Conservation (phyloP, 768 basidiomycete species). For the Auriscalpium vulgare region DNA sequence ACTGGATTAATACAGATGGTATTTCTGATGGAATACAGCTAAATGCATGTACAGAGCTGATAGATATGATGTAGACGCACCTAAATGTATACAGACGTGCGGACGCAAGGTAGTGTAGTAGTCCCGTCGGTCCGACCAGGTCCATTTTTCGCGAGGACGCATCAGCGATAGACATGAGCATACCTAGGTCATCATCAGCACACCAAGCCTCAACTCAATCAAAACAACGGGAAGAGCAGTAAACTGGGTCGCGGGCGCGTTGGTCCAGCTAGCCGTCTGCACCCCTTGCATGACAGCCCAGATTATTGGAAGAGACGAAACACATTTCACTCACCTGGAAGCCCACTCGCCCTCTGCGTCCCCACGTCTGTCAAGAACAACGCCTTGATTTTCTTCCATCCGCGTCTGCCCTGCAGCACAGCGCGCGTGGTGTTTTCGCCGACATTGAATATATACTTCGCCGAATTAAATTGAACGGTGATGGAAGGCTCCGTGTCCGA, state of each 20-base stretch:
- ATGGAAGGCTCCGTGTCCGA: conserved; percentile 81
- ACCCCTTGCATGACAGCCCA: too few relatives aligned
- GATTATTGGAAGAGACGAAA: too few relatives aligned
- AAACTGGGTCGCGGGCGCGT: too few relatives aligned
- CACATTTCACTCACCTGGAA: conserved; percentile 49
- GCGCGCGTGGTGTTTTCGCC: conserved; percentile 76
- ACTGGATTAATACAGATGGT: conserved; percentile 38
- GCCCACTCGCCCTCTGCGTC: conserved; percentile 57
- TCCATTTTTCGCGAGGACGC: conserved; percentile 46
- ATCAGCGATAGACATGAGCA: conserved; percentile 79
- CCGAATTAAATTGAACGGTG: conserved; percentile 64
- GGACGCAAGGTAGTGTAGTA: conserved; percentile 62
- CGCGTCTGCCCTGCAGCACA: conserved; percentile 57
- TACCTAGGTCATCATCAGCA: conserved; percentile 33
- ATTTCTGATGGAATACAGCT: conserved; percentile 30
- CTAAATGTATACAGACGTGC: conserved; percentile 62
- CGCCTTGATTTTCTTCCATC: conserved; percentile 58
- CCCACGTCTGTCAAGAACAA: conserved; percentile 67
- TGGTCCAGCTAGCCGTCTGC: too few relatives aligned
- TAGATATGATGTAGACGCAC: conserved; percentile 31
- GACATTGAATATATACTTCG: conserved; percentile 83
- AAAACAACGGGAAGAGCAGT: too few relatives aligned
- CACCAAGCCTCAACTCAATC: too few relatives aligned
- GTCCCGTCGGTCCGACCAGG: conserved; percentile 65
- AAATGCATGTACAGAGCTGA: not conserved